Percentiles rank a stretch among this genome's conserved stretches.
Evolutionary conservation across 768 basidiomycete genomes (phyloP).

Genomic region (Boletus rubropictus): DNA sequence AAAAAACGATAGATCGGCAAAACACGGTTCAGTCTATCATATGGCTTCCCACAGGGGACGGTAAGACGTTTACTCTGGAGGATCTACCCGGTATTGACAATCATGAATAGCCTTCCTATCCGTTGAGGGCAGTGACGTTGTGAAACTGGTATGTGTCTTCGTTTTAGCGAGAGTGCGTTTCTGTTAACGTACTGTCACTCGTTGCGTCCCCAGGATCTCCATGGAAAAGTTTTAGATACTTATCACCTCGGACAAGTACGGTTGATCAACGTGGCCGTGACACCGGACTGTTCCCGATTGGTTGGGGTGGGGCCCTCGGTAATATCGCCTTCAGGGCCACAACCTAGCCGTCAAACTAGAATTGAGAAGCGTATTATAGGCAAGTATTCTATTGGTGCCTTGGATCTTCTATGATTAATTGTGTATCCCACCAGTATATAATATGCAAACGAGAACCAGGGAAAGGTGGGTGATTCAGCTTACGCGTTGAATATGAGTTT

Average conservation of each 20-base stretch:
- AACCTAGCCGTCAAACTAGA: conserved; percentile 43
- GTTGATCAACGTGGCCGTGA: conserved; percentile 47
- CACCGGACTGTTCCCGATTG: conserved; percentile 41
- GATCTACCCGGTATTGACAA: conserved; percentile 11
- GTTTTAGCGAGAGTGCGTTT: conserved; percentile 5
- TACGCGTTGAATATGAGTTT: conserved; percentile 1
- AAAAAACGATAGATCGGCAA: conserved; percentile 44
- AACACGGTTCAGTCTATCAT: conserved; percentile 44
- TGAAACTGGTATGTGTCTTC: conserved; percentile 36
- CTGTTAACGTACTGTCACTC: conserved; percentile 14
- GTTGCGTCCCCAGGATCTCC: conserved; percentile 34
- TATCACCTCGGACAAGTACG: conserved; percentile 42
- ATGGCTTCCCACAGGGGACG: conserved; percentile 47
- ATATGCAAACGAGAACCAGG: conserved; percentile 37
- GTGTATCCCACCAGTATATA: conserved; percentile 36
- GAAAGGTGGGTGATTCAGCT: conserved; percentile 37
- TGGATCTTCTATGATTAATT: conserved; percentile 1
- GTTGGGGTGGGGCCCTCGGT: conserved; percentile 46
- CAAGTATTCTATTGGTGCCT: conserved; percentile 19
- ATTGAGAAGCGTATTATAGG: conserved; percentile 52
- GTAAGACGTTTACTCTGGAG: conserved; percentile 22
- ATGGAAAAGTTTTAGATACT: conserved; percentile 39
- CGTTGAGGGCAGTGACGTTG: conserved; percentile 44
- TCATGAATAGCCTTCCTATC: conserved; percentile 42
- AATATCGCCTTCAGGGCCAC: conserved; percentile 37